Conservation (phyloP, 169 alveolate species). For the Ichthyophthirius multifiliis region DNA sequence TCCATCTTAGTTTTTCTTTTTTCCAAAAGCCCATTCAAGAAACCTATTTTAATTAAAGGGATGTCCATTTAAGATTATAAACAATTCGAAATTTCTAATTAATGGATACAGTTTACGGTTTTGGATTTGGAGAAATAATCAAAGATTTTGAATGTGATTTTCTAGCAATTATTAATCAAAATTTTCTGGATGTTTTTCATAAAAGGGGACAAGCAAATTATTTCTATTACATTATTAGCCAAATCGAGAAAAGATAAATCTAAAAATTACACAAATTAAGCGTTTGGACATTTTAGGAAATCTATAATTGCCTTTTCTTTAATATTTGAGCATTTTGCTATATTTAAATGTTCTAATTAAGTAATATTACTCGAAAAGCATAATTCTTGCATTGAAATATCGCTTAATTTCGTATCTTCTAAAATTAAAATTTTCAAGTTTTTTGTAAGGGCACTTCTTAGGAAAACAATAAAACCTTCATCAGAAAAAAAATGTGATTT, state of each 20-base stretch:
- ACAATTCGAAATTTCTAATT: background rate
- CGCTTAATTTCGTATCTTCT: background rate
- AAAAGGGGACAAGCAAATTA: background rate
- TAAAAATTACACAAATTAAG: background rate
- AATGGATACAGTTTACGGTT: background rate
- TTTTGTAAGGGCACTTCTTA: background rate
- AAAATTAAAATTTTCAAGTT: background rate
- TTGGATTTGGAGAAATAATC: background rate
- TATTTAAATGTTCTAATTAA: background rate
- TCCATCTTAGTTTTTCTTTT: background rate
- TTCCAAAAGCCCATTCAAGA: background rate
- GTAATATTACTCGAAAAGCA: background rate
- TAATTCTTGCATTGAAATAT: background rate
- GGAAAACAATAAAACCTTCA: slow-evolving; percentile 5
- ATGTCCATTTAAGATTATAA: background rate
- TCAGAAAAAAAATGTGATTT: background rate
- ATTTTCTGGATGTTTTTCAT: background rate
- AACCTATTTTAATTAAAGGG: background rate
- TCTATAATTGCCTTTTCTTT: background rate
- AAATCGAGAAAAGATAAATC: background rate
- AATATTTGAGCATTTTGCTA: background rate
- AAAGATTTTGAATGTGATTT: background rate
- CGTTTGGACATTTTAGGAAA: background rate
- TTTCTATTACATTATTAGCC: background rate
- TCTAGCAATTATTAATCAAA: background rate